phyloP scores from a whole-genome alignment of 75 land plant genomes.

The Chamaecyparis obtusa region DNA sequence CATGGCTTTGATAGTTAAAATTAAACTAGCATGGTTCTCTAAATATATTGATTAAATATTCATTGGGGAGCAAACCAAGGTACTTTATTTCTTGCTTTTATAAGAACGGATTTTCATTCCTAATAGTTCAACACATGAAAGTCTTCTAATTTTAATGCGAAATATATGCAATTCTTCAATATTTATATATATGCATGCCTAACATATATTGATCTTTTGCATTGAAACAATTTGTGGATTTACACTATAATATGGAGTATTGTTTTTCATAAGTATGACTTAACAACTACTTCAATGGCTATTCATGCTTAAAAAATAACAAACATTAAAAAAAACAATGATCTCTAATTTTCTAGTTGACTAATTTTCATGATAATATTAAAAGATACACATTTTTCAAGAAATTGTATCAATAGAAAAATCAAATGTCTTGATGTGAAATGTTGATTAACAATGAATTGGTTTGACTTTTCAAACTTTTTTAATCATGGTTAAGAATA shows the following conservation, averaged over 20 bases:
- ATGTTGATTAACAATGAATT: too few species aligned
- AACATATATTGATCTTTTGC: neutral
- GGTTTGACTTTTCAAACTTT: too few species aligned
- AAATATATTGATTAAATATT: neutral
- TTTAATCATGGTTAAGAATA: too few species aligned
- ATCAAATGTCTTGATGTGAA: too few species aligned
- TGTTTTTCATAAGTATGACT: too few species aligned
- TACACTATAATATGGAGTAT: neutral
- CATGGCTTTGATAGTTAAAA: neutral
- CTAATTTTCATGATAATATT: neutral
- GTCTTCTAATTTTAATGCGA: neutral
- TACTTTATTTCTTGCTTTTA: neutral
- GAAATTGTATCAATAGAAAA: neutral
- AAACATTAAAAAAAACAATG: neutral
- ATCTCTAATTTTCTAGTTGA: neutral
- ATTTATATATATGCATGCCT: too few species aligned
- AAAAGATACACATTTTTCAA: neutral
- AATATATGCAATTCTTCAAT: neutral
- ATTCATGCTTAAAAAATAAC: neutral
- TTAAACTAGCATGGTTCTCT: neutral
- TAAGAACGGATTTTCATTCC: neutral
- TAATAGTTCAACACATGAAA: neutral
- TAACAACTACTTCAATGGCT: too few species aligned
- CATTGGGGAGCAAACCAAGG: neutral
- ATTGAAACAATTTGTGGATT: neutral